phyloP scores from a whole-genome alignment of 345 rosid species.

The Euphorbia peplus region DNA sequence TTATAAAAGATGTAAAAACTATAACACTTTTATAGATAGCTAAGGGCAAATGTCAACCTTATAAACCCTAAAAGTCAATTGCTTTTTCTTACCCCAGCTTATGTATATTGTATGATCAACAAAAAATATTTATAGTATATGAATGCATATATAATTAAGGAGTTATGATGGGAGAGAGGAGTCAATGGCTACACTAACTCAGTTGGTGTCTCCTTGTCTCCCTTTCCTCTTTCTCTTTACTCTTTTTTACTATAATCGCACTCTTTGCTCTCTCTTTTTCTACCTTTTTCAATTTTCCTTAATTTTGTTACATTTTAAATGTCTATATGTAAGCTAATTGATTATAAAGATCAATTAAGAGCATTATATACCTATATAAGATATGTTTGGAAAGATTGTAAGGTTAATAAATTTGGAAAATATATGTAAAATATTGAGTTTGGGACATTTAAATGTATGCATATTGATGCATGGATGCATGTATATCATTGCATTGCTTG shows the following conservation, averaged over 20 bases:
- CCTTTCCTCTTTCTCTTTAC: constrained; percentile 19
- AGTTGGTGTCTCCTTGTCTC: constrained; percentile 54
- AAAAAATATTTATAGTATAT: no score
- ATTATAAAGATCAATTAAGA: no score
- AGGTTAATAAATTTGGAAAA: neutral
- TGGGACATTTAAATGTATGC: constrained; percentile 21
- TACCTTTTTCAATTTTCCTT: neutral
- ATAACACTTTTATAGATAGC: constrained; percentile 17
- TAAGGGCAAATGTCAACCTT: constrained; percentile 35
- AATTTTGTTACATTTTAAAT: no score
- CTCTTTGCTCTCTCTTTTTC: neutral
- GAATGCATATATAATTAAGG: constrained; percentile 21
- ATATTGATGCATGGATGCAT: constrained; percentile 20
- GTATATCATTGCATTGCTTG: constrained; percentile 34
- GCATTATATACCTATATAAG: no score
- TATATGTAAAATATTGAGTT: neutral
- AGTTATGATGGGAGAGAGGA: constrained; percentile 35
- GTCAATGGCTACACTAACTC: constrained; percentile 50
- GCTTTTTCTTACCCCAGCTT: constrained; percentile 29
- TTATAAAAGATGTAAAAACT: constrained; percentile 17
- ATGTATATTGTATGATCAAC: no score
- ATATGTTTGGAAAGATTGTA: no score
- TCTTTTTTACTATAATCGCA: constrained; percentile 24
- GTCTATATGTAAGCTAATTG: no score
- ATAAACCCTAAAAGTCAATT: constrained; percentile 40